A percentile compares a stretch with the other conserved stretches of the same genome.
Conservation (phyloP, 345 rosid species). For the Dimocarpus longan region DNA sequence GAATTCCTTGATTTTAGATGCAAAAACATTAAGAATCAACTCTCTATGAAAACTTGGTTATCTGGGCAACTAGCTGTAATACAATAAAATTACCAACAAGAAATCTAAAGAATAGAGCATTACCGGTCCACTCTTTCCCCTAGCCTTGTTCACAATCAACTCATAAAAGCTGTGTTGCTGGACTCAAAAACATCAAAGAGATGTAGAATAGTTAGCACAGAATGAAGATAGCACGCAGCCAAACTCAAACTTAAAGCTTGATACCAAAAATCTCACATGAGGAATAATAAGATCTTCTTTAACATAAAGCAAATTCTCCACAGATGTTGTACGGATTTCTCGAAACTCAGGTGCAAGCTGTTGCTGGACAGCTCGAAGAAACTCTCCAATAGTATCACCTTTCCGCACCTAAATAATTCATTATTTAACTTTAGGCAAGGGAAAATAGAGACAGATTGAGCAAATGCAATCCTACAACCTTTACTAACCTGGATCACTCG, state of each 20-base stretch:
- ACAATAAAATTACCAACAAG: background rate
- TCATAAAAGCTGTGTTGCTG: conserved; percentile 99
- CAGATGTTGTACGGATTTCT: conserved; percentile 89
- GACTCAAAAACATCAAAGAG: conserved; percentile 31
- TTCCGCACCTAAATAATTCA: conserved; percentile 59
- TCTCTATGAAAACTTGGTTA: conserved; percentile 1
- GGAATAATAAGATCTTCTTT: conserved; percentile 98
- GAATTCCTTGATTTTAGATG: background rate
- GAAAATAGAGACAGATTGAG: conserved; percentile 10
- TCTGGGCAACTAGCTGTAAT: background rate
- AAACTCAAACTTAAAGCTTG: background rate
- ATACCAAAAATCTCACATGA: conserved; percentile 61
- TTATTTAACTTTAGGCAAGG: background rate
- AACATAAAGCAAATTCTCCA: conserved; percentile 95
- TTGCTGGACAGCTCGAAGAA: conserved; percentile 88
- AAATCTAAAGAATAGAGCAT: conserved; percentile 17
- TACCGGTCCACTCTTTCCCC: conserved; percentile 99
- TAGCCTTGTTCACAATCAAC: conserved; percentile 91
- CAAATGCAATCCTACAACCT: conserved; percentile 11
- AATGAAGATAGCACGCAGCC: background rate
- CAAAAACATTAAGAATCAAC: conserved; percentile 4
- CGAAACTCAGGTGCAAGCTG: conserved; percentile 99
- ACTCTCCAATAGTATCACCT: conserved; percentile 90
- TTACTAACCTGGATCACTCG: conserved; percentile 78
- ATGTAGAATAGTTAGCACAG: conserved; percentile 5